phyloP scores from a whole-genome alignment of 108 stramenopile species.

The Epithemia pelagica region DNA sequence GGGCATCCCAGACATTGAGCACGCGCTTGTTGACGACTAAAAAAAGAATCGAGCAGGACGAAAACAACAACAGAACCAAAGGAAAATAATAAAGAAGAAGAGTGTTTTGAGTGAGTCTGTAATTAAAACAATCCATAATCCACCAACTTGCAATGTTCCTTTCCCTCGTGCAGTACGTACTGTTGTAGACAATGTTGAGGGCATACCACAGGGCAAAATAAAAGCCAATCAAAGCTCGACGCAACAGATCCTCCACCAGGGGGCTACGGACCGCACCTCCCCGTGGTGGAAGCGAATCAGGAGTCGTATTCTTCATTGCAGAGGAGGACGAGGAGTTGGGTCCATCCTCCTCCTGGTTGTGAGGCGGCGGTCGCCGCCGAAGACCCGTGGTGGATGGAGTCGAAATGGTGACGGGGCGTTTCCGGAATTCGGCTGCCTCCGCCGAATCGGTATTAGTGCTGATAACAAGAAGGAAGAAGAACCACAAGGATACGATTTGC shows the following conservation, averaged over 20 bases:
- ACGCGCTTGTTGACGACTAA: conserved; percentile 91
- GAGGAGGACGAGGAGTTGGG: too few relatives aligned
- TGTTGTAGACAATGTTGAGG: conserved; percentile 95
- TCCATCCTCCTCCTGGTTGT: too few relatives aligned
- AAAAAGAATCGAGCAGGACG: neutral
- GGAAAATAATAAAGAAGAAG: neutral
- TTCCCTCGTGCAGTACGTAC: conserved; percentile 50
- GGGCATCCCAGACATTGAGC: conserved; percentile 85
- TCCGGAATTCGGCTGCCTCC: too few relatives aligned
- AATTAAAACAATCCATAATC: neutral
- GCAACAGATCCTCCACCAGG: neutral
- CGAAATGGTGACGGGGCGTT: too few relatives aligned
- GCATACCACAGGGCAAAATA: conserved; percentile 96
- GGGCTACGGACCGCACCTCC: neutral
- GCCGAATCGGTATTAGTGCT: too few relatives aligned
- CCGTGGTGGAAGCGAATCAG: neutral
- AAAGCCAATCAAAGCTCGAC: conserved; percentile 53
- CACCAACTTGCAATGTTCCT: too few relatives aligned
- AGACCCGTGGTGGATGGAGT: too few relatives aligned
- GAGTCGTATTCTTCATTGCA: too few relatives aligned
- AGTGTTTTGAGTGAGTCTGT: neutral
- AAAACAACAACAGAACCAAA: conserved; percentile 6
- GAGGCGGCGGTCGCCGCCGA: too few relatives aligned
- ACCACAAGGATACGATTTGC: too few relatives aligned
- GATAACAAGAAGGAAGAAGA: too few relatives aligned